phyloP scores from a whole-genome alignment of 1,284 basidiomycete species.

The Malassezia caprae region DNA sequence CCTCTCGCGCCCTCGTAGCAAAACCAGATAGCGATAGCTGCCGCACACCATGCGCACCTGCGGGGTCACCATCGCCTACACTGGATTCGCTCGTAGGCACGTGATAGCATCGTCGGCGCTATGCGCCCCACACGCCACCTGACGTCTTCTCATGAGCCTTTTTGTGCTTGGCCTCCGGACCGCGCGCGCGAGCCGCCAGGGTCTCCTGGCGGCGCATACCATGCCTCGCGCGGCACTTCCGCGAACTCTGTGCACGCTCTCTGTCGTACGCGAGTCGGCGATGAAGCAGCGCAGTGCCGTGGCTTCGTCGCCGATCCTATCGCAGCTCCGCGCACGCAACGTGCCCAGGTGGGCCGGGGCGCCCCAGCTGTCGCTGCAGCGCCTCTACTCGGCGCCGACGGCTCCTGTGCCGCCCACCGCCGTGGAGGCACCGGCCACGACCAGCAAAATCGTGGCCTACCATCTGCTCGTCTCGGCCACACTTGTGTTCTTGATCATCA shows the following conservation, averaged over 20 bases:
- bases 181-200: conserved; percentile 1
- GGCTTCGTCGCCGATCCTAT: background rate
- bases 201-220: background rate
- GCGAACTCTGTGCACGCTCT: background rate
- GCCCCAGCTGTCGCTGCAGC: background rate
- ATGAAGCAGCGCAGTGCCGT: background rate
- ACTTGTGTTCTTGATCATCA: conserved; percentile 79
- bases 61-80: background rate
- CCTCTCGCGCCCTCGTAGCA: too few species aligned
- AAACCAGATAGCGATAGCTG: too few species aligned
- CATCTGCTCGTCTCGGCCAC: conserved; percentile 76
- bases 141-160: background rate
- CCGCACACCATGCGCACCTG: too few species aligned
- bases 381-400: background rate
- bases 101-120: background rate
- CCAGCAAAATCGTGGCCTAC: conserved; percentile 61
- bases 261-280: background rate
- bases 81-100: background rate
- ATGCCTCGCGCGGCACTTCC: background rate
- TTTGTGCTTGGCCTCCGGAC: background rate
- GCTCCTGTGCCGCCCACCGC: background rate
- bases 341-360: background rate
- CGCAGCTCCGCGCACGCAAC: background rate
- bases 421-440: conserved; percentile 27
- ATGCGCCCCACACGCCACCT: background rate